Base-by-base conservation (phyloP, 306 rosid species). In the Cicer judaicum region DNA sequence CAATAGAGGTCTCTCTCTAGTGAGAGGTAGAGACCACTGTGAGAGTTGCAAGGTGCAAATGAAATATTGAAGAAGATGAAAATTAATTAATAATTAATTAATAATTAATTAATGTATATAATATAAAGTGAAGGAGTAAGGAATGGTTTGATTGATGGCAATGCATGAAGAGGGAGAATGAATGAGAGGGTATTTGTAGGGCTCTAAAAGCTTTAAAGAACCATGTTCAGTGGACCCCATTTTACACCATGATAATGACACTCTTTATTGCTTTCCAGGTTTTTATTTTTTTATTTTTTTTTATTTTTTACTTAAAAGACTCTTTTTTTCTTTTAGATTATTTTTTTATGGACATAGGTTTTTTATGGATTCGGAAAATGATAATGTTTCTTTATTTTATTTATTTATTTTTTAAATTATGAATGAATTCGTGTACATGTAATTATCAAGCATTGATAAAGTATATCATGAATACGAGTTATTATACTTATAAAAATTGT, bases 171-270 rank as follows among this genome's bases (percentile, higher is more conserved):
- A 76, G 54, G 76, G 70, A 67, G 88, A 65, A 54, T 72, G 90
- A 60, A 1, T 42, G 61, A 48, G 61, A 48, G 76, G 89, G 87
- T 92, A 94, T 92, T 88, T 94, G 88, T 88, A 91, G 93, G 84
- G 49, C 16, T 77, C 77, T 47, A 81, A 80, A 88, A 43, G 76
- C 60, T 53, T 41, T 49, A 15, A 79, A 76, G 96, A 90, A 89
- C 90, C 91, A 1, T 70, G 94, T 89, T 84, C 92, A 87, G 0
- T 86, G 91, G 97, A 88, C 72, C 96, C 94, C 81, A 0, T 71
- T 10, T 69, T 70, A 84, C 87, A 90, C 87, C 87, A 64, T 71
- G 76, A 71, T 76, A 84, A 81, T 16, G 57, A 67, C 56, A 15
- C 18, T 52, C 15, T 70, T 75, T 59, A 75, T 64, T 73, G 74